Evolutionary conservation across 345 rosid genomes (phyloP), one percentile per base, ranked within the genome.

Genomic region (Balakata baccata): DNA sequence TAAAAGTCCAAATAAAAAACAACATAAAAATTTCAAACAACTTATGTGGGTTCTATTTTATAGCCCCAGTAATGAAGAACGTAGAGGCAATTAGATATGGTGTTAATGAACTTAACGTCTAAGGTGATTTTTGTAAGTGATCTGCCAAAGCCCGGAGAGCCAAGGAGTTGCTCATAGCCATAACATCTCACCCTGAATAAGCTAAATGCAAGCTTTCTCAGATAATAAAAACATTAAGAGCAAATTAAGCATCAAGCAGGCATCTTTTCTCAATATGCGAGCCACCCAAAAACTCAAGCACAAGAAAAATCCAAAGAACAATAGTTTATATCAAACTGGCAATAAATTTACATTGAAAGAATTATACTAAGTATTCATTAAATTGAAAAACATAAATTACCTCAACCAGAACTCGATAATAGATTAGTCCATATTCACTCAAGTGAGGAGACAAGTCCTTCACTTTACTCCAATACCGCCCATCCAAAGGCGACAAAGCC

Each of bases 391-490:
- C 7, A 43, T 43, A n/a, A 29, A 37, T 18, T 71, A 95, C 99
- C 97, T 95, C 99, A 45, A 95, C 97, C 1, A 92, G 83, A 56
- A 90, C 92, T 6, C 98, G 82, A 74, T 81, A 92, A 80, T 85
- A 91, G 47, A 95, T 91, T 54, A 92, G 79, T 1, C 97, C 97
- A 73, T 82, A 95, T 81, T 92, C 97, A 70, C 99, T 95, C 94
- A 92, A 71, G 52, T 81, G 87, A 71, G 94, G 88, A 58, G 99
- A 89, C 81, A 92, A 86, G 47, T 87, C 93, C 86, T 92, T 89
- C 60, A 90, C 98, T 83, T 84, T 83, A 0, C 87, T 83, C 97
- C 99, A 89, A 59, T 95, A 95, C 64, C 98, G 96, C 45, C 99
- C 99, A 70, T 92, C 98, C 85, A 95, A 73, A 54, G 98, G 97